These are phyloP conservation scores for Salix brachista DNA, from an alignment of 345 rosid genomes.

Conservation along the genomic window DNA sequence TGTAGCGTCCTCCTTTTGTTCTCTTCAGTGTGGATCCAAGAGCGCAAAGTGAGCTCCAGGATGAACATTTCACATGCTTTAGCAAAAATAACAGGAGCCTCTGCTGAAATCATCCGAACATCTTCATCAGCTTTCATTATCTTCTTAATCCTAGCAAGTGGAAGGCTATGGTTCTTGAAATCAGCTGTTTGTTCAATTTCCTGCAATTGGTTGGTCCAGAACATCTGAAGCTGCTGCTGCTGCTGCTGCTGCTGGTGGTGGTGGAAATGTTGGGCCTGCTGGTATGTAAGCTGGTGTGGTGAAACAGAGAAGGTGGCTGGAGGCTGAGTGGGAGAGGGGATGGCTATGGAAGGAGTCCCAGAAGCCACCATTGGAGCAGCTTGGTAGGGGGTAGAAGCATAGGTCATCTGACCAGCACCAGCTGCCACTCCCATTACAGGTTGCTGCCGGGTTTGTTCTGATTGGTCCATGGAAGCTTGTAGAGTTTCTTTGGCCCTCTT, in stretches of 20 bases:
- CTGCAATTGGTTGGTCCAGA: conserved; percentile 42
- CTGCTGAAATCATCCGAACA: conserved; percentile 49
- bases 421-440: conserved; percentile 41
- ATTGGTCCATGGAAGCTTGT: conserved; percentile 44
- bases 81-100: conserved; percentile 43
- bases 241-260: conserved; percentile 41
- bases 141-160: conserved; percentile 42
- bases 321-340: conserved; percentile 34
- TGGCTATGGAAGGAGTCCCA: conserved; percentile 40
- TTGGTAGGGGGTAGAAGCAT: conserved; percentile 46
- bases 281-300: conserved; percentile 36
- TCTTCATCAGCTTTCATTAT: conserved; percentile 48
- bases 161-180: conserved; percentile 44
- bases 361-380: conserved; percentile 42
- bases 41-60: conserved; percentile 40
- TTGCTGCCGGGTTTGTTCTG: conserved; percentile 46
- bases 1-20: conserved; percentile 44
- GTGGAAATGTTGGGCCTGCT: conserved; percentile 43
- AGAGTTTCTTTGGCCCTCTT: background rate
- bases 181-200: conserved; percentile 37
- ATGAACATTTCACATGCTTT: conserved; percentile 48
- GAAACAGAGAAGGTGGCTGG: conserved; percentile 22
- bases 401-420: conserved; percentile 44
- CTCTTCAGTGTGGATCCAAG: conserved; percentile 46
- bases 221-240: conserved; percentile 40